Evolutionary conservation across 2,329 filamentous ascomycete species (phyloP), one percentile per base, ranked within the genome.

Genomic region (Exophiala oligosperma): DNA sequence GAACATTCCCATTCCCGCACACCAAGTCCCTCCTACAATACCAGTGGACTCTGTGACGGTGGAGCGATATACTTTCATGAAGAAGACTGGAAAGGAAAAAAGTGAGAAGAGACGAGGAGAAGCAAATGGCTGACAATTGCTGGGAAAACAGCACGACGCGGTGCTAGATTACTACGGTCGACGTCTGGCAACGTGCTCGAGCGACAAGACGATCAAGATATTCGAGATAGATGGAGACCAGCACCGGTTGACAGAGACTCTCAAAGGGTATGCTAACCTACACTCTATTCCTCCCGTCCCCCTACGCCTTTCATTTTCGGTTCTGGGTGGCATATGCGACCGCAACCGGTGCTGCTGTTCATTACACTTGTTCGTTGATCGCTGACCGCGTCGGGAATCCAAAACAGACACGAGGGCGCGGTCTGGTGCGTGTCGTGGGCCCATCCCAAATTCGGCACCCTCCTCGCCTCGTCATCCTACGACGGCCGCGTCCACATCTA

Each of bases 401-500:
- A 17, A 44, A 58, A 66, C 69, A 96, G 93, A 66, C 94, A 99
- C 73, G 94, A 99, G 76, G 93, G 93, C 63, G 92, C 94, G 37
- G 93, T 99, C 59, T 99, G 94, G 94, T 96, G 91, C 74, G 91
- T 97, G 59, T 89, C 92, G 68, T 99, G 94, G 94, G 92, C 93
- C 49, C 94, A 99, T 72, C 94, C 94, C 63, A 97, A 99, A 74
- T 97, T 95, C 76, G 94, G 94, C 79, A 97, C 93, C 74, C 97
- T 99, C 72, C 88, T 99, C 61, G 94, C 94, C 56, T 96, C 91
- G 62, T 91, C 92, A 52, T 91, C 90, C 66, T 99, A 97, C 79
- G 94, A 99, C 76, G 94, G 93, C 76, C 96, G 96, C 77, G 93
- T 99, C 66, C 87, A 97, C 74, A 96, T 99, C 81, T 99, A 93